These are phyloP conservation scores for Odontarrhena argentea DNA, from an alignment of 345 rosid genomes.

Conservation along the genomic window DNA sequence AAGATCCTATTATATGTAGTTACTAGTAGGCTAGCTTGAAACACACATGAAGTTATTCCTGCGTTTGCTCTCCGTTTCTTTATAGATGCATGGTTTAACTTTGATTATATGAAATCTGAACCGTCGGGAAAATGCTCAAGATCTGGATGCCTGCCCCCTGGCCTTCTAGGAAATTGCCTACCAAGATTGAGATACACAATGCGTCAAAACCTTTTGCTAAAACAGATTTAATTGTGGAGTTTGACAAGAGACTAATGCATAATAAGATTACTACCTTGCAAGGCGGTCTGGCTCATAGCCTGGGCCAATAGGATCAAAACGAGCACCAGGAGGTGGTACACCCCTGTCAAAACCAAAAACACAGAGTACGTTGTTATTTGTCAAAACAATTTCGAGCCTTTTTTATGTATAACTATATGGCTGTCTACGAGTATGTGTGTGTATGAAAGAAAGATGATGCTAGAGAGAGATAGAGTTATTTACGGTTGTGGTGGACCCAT, in stretches of 20 bases:
- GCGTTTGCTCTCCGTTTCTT: background rate
- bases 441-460: background rate
- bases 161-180: conserved; percentile 62
- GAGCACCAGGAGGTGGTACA: conserved; percentile 91
- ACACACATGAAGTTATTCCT: background rate
- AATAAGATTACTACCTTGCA: conserved; percentile 51
- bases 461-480: conserved; percentile 31
- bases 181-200: conserved; percentile 10
- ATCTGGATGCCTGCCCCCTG: conserved; percentile 70
- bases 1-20: background rate
- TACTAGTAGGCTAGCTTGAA: background rate
- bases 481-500: conserved; percentile 60
- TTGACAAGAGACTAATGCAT: background rate
- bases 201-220: conserved; percentile 13
- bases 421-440: conserved; percentile 2
- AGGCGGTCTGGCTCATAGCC: conserved; percentile 82
- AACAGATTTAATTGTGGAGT: background rate
- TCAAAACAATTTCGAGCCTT: background rate
- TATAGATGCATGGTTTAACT: conserved; percentile 17
- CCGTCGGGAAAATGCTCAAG: conserved; percentile 61
- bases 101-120: conserved; percentile 56
- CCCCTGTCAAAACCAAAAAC: conserved; percentile 50
- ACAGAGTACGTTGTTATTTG: background rate
- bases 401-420: background rate
- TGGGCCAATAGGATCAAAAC: conserved; percentile 91